Evolutionary conservation across 495 filamentous ascomycete genomes (phyloP).

Genomic region (Podospora australis): DNA sequence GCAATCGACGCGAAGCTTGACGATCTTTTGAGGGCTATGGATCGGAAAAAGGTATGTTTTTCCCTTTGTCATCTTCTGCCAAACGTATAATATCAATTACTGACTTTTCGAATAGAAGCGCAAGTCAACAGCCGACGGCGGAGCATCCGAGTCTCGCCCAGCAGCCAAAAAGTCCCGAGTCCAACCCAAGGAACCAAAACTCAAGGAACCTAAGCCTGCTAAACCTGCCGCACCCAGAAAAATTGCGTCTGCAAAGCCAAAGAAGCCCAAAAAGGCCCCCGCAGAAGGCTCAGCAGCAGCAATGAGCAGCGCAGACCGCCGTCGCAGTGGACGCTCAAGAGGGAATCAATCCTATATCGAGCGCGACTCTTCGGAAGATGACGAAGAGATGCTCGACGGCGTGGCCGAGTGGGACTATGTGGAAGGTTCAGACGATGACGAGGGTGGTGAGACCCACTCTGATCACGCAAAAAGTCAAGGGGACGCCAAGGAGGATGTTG

Average conservation of each 20-base stretch:
- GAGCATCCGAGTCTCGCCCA: conserved; percentile 25
- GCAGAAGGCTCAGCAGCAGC: conserved; percentile 18
- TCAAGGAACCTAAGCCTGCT: conserved; percentile 17
- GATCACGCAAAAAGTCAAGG: conserved; percentile 6
- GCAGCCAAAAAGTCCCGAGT: conserved; percentile 27
- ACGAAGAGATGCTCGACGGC: conserved; percentile 52
- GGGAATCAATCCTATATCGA: conserved; percentile 41
- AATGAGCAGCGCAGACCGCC: conserved; percentile 32
- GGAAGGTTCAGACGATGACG: conserved; percentile 9
- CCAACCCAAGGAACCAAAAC: conserved; percentile 30
- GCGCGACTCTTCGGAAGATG: conserved; percentile 46
- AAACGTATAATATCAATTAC: neutral
- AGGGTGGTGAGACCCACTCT: conserved; percentile 13
- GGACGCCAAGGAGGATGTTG: no score
- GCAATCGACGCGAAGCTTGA: conserved; percentile 75
- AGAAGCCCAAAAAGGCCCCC: conserved; percentile 16
- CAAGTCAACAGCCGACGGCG: conserved; percentile 39
- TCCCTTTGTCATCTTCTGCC: neutral
- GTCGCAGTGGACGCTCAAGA: conserved; percentile 46
- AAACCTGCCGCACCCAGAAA: conserved; percentile 4
- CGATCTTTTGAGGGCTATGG: conserved; percentile 48
- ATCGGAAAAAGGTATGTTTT: conserved; percentile 47
- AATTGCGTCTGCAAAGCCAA: conserved; percentile 3
- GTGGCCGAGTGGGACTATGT: conserved; percentile 50
- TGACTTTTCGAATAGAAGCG: conserved; percentile 35